Conservation (phyloP, 1,284 basidiomycete genomes). For the Trichosporon coremiiforme region DNA sequence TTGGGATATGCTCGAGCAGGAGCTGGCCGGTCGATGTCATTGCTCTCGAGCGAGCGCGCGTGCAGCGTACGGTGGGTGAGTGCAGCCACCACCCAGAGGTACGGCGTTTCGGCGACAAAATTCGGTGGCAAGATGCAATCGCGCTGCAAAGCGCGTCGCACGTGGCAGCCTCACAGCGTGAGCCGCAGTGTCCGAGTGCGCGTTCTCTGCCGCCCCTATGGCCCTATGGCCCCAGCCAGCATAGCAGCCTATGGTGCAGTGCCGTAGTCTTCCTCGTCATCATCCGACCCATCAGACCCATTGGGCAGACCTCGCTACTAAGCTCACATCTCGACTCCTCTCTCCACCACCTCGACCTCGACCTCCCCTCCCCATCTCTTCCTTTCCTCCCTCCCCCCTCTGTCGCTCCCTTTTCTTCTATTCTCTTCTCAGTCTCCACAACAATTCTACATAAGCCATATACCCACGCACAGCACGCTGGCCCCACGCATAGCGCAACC, state of each 20-base stretch:
- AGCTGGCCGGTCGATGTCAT: conserved; percentile 9
- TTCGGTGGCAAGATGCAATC: conserved; percentile 5
- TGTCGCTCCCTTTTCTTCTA: conserved; percentile 7
- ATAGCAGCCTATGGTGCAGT: too few relatives aligned
- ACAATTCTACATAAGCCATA: background rate
- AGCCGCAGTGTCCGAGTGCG: background rate
- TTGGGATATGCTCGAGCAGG: conserved; percentile 10
- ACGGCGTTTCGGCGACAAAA: conserved; percentile 19
- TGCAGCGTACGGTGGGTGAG: background rate
- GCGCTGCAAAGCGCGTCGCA: background rate
- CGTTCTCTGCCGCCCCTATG: background rate
- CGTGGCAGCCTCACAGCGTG: background rate
- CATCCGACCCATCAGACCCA: conserved; percentile 8
- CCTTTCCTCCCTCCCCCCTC: background rate
- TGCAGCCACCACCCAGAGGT: background rate
- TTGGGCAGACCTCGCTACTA: conserved; percentile 7
- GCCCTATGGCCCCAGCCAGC: too few relatives aligned
- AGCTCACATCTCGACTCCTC: conserved; percentile 6
- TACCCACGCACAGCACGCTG: conserved; percentile 1
- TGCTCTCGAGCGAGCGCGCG: background rate
- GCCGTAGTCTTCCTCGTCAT: conserved; percentile 13
- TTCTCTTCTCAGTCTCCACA: conserved; percentile 4
- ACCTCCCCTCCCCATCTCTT: conserved; percentile 10
- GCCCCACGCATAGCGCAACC: background rate
- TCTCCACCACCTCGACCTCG: background rate